Evolutionary conservation across 495 filamentous ascomycete species (phyloP).

Genomic region (Xylaria grammica): DNA sequence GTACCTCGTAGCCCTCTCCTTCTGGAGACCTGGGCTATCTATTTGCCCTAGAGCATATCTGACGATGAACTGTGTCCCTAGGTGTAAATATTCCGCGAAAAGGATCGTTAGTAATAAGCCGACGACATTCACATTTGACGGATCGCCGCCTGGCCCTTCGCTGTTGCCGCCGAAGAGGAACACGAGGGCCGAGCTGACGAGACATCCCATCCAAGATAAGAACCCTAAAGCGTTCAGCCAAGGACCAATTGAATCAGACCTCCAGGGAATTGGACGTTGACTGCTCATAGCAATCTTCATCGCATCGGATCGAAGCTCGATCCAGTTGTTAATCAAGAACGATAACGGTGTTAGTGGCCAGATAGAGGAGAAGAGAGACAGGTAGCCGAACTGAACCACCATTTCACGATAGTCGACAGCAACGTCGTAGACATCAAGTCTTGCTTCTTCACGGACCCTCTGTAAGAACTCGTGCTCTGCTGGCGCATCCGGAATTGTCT

Average conservation of each 20-base stretch:
- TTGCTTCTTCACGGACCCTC: conserved; percentile 85
- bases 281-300: conserved; percentile 93
- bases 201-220: conserved; percentile 87
- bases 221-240: conserved; percentile 90
- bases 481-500: conserved; percentile 58
- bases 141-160: conserved; percentile 55
- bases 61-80: conserved; percentile 73
- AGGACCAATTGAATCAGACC: conserved; percentile 91
- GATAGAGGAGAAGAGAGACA: conserved; percentile 89
- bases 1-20: conserved; percentile 78
- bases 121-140: conserved; percentile 75
- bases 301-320: conserved; percentile 91
- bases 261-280: conserved; percentile 82
- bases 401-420: conserved; percentile 90
- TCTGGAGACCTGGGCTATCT: conserved; percentile 81
- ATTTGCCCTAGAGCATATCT: conserved; percentile 74
- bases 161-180: conserved; percentile 81
- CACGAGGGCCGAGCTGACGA: conserved; percentile 82
- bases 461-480: conserved; percentile 80
- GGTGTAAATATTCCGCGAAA: conserved; percentile 85
- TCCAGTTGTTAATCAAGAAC: conserved; percentile 95
- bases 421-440: conserved; percentile 84
- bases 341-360: conserved; percentile 90
- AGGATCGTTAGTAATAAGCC: conserved; percentile 83
- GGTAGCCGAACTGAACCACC: conserved; percentile 92